These are phyloP conservation scores for Metarhizium brunneum DNA, from an alignment of 2,329 filamentous ascomycete species.

Conservation along the genomic window DNA sequence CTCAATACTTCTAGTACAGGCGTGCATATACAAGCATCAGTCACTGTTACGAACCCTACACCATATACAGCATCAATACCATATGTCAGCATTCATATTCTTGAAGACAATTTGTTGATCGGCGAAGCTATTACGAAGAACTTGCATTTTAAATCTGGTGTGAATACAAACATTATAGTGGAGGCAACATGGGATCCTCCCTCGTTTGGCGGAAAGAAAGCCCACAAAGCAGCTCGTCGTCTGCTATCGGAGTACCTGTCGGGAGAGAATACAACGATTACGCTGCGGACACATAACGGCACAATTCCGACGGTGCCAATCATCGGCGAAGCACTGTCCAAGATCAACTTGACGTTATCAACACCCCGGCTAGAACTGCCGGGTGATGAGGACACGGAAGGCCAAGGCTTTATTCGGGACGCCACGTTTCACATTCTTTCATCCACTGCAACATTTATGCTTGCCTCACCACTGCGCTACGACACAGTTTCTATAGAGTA, in stretches of 20 bases:
- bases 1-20: constrained; percentile 62
- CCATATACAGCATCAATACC: constrained; percentile 77
- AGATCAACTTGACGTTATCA: constrained; percentile 60
- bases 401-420: constrained; percentile 67
- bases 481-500: constrained; percentile 69
- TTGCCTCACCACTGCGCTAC: constrained; percentile 67
- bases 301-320: constrained; percentile 66
- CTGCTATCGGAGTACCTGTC: constrained; percentile 82
- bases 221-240: constrained; percentile 54
- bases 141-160: constrained; percentile 54
- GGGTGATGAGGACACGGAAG: constrained; percentile 27
- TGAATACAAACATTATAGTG: constrained; percentile 61
- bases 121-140: constrained; percentile 64
- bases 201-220: constrained; percentile 49
- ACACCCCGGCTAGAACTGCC: constrained; percentile 59
- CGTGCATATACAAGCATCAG: constrained; percentile 57
- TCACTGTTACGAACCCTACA: constrained; percentile 88
- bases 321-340: constrained; percentile 64
- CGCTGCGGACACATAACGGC: constrained; percentile 58
- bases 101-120: constrained; percentile 63
- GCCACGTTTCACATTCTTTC: constrained; percentile 81
- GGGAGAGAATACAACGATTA: constrained; percentile 74
- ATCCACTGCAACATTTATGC: constrained; percentile 75
- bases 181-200: constrained; percentile 67
- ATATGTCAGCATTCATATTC: constrained; percentile 65